Percentiles rank a stretch among this genome's conserved stretches.
Conservation (phyloP, 257 asterid species). For the Scutellaria galericulata region DNA sequence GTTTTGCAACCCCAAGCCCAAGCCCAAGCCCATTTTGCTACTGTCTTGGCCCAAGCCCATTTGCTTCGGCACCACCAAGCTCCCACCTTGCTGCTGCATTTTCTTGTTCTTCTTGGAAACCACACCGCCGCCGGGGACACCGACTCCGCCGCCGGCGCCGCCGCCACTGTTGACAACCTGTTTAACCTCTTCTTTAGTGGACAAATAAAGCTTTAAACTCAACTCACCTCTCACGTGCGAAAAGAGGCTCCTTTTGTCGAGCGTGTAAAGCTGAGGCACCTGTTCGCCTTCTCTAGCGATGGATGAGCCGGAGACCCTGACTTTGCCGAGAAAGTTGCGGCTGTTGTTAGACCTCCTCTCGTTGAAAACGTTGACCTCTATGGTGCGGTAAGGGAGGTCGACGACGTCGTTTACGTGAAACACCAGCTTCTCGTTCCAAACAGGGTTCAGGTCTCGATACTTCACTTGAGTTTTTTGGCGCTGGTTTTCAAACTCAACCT, state of each 20-base stretch:
- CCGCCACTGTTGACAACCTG: slow-evolving; percentile 43
- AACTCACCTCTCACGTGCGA: slow-evolving; percentile 92
- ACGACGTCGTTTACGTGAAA: slow-evolving; percentile 73
- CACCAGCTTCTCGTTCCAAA: slow-evolving; percentile 84
- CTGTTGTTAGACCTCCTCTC: slow-evolving; percentile 72
- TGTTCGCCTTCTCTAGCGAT: slow-evolving; percentile 66
- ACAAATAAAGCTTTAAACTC: slow-evolving; percentile 65
- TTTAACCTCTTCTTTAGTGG: slow-evolving; percentile 68
- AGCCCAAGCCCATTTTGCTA: slow-evolving; percentile 37
- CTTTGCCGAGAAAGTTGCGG: slow-evolving; percentile 77
- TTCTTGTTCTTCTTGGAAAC: slow-evolving; percentile 65
- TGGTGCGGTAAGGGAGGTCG: slow-evolving; percentile 79
- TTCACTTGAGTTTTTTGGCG: slow-evolving; percentile 67
- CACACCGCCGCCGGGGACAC: slow-evolving; percentile 23
- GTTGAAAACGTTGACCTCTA: slow-evolving; percentile 79
- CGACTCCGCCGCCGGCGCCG: not conserved
- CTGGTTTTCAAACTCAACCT: slow-evolving; percentile 81
- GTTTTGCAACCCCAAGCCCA: slow-evolving; percentile 47
- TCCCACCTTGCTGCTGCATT: slow-evolving; percentile 52
- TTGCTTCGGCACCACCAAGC: slow-evolving; percentile 52
- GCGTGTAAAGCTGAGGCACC: slow-evolving; percentile 62
- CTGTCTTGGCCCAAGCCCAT: slow-evolving; percentile 42
- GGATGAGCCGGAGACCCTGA: slow-evolving; percentile 67
- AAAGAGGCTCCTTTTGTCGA: slow-evolving; percentile 78
- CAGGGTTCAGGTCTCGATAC: slow-evolving; percentile 76